Evolutionary conservation across 176 grass and related monocot species (phyloP), one percentile per base, ranked within the genome.

Genomic region (Puccinellia tenuiflora): DNA sequence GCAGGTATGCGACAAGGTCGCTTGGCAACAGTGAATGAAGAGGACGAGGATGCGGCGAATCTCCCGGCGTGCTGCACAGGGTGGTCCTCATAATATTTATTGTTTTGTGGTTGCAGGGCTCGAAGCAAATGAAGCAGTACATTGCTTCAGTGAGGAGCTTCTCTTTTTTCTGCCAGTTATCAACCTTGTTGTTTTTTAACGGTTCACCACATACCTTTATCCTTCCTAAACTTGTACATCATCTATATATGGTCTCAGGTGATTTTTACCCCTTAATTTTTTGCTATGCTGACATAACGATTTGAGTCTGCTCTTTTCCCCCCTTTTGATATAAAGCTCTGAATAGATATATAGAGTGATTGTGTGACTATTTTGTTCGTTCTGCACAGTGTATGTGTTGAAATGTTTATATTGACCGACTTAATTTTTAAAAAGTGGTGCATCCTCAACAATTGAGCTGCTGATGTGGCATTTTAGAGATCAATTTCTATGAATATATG

Each of bases 201-300:
- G 65, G 75, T 50, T 73, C 64, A 81, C 61, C 88, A 83, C 76
- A 84, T 93, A 75, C 84, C 79, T 88, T 82, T 79, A 85, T 91
- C 77, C 79, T 98, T 90, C 81, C 90, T 57, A 95, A 88, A 86
- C 85, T 98, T 83, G 82, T 93, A 25, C 47, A 87, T 82, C 82
- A 91, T 93, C 73, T 95, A n/a, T n/a, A n/a, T n/a, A 82, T 91
- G 86, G 85, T 93, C 85, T 75, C 72, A 95, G 96, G 92, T 98
- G 69, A 85, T 73, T 14, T 72, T 73, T 82, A 60, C 21, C 70
- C 47, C 7, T 24, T 17, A 46, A 3, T 71, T 68, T 70, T 84
- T 73, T 10, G 17, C 31, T 33, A 73, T 85, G 37, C 26, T 79
- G 35, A 52, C 46, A 62, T 47, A 40, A 77, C 72, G 73, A 51